Evolutionary conservation across 768 basidiomycete genomes (phyloP), one percentile per base, ranked within the genome.

Genomic region (Lactifluus subvellereus): DNA sequence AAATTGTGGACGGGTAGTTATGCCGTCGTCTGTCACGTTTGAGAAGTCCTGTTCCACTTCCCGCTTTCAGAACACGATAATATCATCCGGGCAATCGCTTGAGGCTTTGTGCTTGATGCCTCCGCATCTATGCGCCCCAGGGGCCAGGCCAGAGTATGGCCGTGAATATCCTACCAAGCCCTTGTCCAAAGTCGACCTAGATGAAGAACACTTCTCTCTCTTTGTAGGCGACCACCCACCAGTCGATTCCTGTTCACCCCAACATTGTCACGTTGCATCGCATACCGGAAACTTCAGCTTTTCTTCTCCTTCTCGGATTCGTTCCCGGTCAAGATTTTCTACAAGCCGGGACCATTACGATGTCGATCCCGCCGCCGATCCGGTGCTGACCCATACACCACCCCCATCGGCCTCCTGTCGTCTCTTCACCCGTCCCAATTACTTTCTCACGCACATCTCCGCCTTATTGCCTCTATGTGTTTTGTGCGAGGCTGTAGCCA

Each of bases 271-370:
- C 22, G 27, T 27, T 27, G 27, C 27, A 27, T 27, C 27, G 27
- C 27, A 3, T 27, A 27, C 27, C 27, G 27, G 22, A 27, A 27
- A 27, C 27, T 27, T 27, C 27, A 27, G 27, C 27, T 22, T 22
- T 22, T 22, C 22, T 22, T 22, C 22, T 22, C 22, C 22, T 22
- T 22, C 22, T 22, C 22, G 22, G 2, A 22, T 93, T 88, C 72
- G 95, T 97, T 66, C 94, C 94, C 18, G 96, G 96, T 56, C 91
- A 97, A 75, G 96, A 99, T 75, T 79, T 98, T 67, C 98, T 94
- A 78, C 93, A 97, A 79, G 86, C 91, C 87, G 89, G 73, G 94
- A 96, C 74, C 88, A 91, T 74, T 85, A 84, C 74, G 86, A 87
- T 60, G 77, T 80, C 13, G 78, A 81, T 62, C 72, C 72, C n/a